phyloP scores from a whole-genome alignment of 2,329 filamentous ascomycete genomes.

The Hypocreales sp. region DNA sequence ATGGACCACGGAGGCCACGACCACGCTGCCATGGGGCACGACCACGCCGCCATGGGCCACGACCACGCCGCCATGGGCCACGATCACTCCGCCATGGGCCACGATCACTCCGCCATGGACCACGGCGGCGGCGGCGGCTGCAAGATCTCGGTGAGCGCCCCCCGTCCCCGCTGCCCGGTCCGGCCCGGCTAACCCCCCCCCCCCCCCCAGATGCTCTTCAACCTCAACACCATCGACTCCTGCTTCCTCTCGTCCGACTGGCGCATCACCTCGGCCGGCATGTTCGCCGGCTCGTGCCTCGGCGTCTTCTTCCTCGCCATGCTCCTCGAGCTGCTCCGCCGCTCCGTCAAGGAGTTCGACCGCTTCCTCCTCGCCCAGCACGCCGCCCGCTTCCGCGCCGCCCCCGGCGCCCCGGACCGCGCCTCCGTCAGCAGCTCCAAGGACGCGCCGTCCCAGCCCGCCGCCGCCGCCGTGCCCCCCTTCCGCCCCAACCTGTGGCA shows the following conservation, averaged over 20 bases:
- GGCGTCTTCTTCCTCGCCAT: conserved; percentile 63
- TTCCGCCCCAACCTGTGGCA: conserved; percentile 46
- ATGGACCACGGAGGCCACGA: no score
- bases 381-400: conserved; percentile 14
- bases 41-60: conserved; percentile 3
- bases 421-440: conserved; percentile 9
- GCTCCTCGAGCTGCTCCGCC: conserved; percentile 55
- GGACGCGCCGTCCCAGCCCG: conserved; percentile 3
- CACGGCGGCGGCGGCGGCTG: conserved; percentile 13
- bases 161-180: not conserved
- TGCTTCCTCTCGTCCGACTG: conserved; percentile 56
- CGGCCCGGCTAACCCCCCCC: not conserved
- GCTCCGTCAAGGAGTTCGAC: conserved; percentile 58
- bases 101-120: conserved; percentile 6
- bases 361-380: conserved; percentile 43
- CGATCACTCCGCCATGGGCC: conserved; percentile 5
- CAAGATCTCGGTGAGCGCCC: conserved; percentile 20
- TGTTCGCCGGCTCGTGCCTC: conserved; percentile 71
- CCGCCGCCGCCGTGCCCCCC: conserved; percentile 10
- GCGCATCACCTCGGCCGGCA: conserved; percentile 52
- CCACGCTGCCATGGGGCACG: conserved; percentile 6
- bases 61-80: conserved; percentile 5
- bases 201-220: conserved; percentile 72
- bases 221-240: conserved; percentile 57
- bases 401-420: conserved; percentile 3